phyloP scores from a whole-genome alignment of 495 filamentous ascomycete genomes.

The Aspergillus saccharolyticus region DNA sequence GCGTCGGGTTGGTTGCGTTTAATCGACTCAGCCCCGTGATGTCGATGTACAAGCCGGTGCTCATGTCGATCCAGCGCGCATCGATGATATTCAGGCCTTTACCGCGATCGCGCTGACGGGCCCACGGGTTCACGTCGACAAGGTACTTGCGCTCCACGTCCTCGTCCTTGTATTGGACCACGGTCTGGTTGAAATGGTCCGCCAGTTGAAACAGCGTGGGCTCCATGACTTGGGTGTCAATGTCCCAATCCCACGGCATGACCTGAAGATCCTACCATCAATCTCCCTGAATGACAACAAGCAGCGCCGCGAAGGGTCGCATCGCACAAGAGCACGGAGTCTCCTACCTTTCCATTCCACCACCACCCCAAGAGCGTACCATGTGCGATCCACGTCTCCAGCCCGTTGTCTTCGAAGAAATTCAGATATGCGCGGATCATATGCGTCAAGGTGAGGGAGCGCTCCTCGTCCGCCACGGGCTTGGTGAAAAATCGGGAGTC shows the following conservation, averaged over 20 bases:
- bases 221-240: slow-evolving; percentile 74
- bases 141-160: slow-evolving; percentile 53
- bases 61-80: slow-evolving; percentile 75
- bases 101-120: slow-evolving; percentile 52
- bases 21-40: slow-evolving; percentile 76
- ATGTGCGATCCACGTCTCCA: slow-evolving; percentile 86
- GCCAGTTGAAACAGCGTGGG: slow-evolving; percentile 59
- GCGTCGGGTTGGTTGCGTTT: slow-evolving; percentile 54
- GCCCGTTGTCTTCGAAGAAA: slow-evolving; percentile 53
- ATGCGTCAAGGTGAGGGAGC: slow-evolving; percentile 57
- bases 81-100: slow-evolving; percentile 78
- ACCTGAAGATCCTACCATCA: slow-evolving; percentile 35
- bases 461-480: slow-evolving; percentile 56
- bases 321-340: too few relatives aligned
- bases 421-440: slow-evolving; percentile 71
- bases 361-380: slow-evolving; percentile 86
- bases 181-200: slow-evolving; percentile 58
- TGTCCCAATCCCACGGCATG: slow-evolving; percentile 83
- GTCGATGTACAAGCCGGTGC: slow-evolving; percentile 78
- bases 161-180: slow-evolving; percentile 49
- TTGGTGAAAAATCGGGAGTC: slow-evolving; percentile 63
- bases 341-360: slow-evolving; percentile 70
- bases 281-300: background rate
- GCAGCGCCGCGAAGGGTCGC: background rate
- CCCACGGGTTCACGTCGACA: slow-evolving; percentile 74